Conservation (phyloP, 2,329 filamentous ascomycete genomes). For the Camillea tinctor region DNA sequence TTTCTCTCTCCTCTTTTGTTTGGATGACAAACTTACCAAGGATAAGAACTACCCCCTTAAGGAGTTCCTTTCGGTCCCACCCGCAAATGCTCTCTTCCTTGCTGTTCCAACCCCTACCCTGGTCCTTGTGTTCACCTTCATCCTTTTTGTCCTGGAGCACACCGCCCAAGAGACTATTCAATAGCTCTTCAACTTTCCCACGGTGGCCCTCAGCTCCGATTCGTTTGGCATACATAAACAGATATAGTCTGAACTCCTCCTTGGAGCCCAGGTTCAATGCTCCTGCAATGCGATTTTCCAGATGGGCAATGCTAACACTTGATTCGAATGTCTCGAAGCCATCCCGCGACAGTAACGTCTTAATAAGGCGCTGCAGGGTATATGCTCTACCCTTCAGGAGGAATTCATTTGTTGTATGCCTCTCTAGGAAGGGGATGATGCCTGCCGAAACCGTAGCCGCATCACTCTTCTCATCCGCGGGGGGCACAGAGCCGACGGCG, state of each 20-base stretch:
- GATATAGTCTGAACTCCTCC: slow-evolving; percentile 90
- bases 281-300: slow-evolving; percentile 92
- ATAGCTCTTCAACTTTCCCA: slow-evolving; percentile 87
- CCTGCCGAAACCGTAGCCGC: slow-evolving; percentile 75
- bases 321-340: slow-evolving; percentile 92
- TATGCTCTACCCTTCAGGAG: slow-evolving; percentile 89
- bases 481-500: slow-evolving; percentile 57
- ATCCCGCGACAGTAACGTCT: slow-evolving; percentile 81
- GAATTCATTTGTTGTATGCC: slow-evolving; percentile 91
- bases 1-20: neutral
- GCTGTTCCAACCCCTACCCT: slow-evolving; percentile 61
- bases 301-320: slow-evolving; percentile 85
- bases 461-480: slow-evolving; percentile 45
- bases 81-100: slow-evolving; percentile 76
- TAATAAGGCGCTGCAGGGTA: slow-evolving; percentile 87
- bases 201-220: slow-evolving; percentile 85
- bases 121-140: slow-evolving; percentile 43
- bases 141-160: slow-evolving; percentile 57
- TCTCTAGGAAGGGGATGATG: slow-evolving; percentile 88
- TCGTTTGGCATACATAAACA: slow-evolving; percentile 98
- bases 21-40: slow-evolving; percentile 63
- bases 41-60: slow-evolving; percentile 90
- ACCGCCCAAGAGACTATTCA: slow-evolving; percentile 78
- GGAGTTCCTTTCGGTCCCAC: slow-evolving; percentile 82
- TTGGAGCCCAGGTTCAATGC: slow-evolving; percentile 79